Base-by-base conservation (phyloP, 352 stramenopile genomes). In the Pythium phragmiticola region DNA sequence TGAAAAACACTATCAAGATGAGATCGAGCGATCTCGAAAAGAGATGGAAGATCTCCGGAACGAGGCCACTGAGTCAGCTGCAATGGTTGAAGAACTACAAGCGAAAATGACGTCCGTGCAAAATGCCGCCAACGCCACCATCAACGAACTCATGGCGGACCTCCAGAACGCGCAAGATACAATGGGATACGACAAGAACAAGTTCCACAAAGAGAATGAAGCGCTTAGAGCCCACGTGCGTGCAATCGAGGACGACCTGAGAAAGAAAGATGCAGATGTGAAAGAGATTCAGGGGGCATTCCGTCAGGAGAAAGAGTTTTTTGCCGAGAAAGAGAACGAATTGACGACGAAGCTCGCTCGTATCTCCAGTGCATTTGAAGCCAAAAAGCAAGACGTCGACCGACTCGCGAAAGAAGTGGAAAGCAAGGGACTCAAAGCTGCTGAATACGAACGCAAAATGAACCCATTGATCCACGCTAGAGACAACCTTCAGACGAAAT, bases 61-160 rank as follows among this genome's bases (percentile, higher is more conserved):
- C 0, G 83, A 92, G 53, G 58, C 39, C 11, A 73, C 63, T 23
- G 83, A 92, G 21, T 68, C 59, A 1, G 62, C 45, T 16, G 70
- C 73, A 0, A 57, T 83, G 8, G 64, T 75, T 0, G 83, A 90
- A 42, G 79, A 90, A 57, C 48, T 92, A 33, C 83, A 92, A 43
- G 65, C 52, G 13, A 89, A 92, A 57, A 77, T 92, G 55, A 77
- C 74, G 16, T 86, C 83, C 0, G 81, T 92, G 26, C 83, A 92
- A 61, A 87, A 55, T 60, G 83, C 83, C 6, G 83, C 83, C 14
- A 92, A 92, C 66, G 83, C 83, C 0, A 92, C 83, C 8, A 90
- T 92, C 49, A 87, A 92, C 59, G 83, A 92, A 23, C 60, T 92
- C 2, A 76, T 90, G 49, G 57, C 42, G 7, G 83, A 92, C 59